Evolutionary conservation across 148 eudicot species (phyloP).

Genomic region (Rhododendron williamsianum): DNA sequence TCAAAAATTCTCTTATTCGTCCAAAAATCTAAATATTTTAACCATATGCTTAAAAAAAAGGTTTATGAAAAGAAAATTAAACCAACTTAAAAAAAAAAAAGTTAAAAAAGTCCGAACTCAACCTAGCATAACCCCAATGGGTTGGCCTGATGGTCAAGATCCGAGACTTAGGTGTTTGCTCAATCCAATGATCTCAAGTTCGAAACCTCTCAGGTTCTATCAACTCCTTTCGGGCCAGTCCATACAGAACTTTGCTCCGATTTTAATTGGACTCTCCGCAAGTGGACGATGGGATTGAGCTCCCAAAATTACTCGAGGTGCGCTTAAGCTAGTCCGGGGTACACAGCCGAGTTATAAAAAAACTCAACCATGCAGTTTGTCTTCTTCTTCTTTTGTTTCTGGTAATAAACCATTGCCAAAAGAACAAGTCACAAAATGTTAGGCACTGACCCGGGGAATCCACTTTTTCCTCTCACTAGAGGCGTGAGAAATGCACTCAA

Average conservation of each 20-base stretch:
- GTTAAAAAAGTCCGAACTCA: background rate
- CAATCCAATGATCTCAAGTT: no score
- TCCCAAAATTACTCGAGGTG: no score
- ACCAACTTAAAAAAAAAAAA: background rate
- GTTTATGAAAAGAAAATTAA: background rate
- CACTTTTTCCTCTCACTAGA: background rate
- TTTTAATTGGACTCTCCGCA: no score
- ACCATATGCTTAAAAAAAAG: background rate
- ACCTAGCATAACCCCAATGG: background rate
- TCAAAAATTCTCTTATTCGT: background rate
- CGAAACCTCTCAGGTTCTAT: background rate
- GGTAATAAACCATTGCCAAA: background rate
- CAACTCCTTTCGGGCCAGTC: no score
- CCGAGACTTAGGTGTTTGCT: no score
- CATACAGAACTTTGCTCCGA: no score
- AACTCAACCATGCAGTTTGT: background rate
- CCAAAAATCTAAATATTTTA: background rate
- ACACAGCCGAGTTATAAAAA: no score
- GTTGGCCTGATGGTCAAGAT: background rate
- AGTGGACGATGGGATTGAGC: no score
- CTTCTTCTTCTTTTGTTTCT: background rate
- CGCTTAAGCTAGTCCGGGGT: background rate
- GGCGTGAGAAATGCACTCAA: slow-evolving; percentile 39
- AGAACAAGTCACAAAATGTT: slow-evolving; percentile 14
- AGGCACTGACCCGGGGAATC: background rate